Evolutionary conservation across 1,284 basidiomycete genomes (phyloP).

Genomic region (Sphaerobolus stellatus): DNA sequence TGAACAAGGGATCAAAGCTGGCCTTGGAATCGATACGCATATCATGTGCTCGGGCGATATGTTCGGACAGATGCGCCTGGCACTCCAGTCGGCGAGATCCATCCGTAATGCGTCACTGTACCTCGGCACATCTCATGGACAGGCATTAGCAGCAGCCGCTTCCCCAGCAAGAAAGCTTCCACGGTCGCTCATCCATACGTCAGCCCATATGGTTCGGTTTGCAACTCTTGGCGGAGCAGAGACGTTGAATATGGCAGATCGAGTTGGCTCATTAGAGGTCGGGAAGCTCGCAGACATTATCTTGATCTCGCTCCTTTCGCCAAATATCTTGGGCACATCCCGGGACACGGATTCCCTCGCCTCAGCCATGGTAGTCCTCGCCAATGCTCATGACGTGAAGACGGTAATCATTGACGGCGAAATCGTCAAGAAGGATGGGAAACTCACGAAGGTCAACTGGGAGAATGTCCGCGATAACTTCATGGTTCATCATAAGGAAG

Average conservation of each 20-base stretch:
- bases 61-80: conserved; percentile 34
- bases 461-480: conserved; percentile 5
- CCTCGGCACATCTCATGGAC: not conserved
- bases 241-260: conserved; percentile 26
- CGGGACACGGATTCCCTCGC: conserved; percentile 19
- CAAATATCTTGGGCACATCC: conserved; percentile 21
- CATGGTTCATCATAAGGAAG: not conserved
- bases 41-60: conserved; percentile 33
- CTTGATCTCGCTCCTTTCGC: conserved; percentile 27
- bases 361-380: conserved; percentile 31
- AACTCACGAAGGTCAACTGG: conserved; percentile 12
- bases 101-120: not conserved
- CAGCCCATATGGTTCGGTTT: conserved; percentile 32
- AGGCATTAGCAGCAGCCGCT: not conserved
- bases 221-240: conserved; percentile 35
- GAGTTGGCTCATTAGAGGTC: conserved; percentile 33
- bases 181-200: conserved; percentile 21
- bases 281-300: conserved; percentile 36
- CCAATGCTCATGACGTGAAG: conserved; percentile 32
- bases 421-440: conserved; percentile 29
- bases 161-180: not conserved
- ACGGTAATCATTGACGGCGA: conserved; percentile 35
- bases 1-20: conserved; percentile 32
- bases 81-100: conserved; percentile 29
- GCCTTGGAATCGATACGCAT: conserved; percentile 31